Evolutionary conservation across 2,329 filamentous ascomycete genomes (phyloP), one percentile per base, ranked within the genome.

Genomic region (Fusarium haematococcum): DNA sequence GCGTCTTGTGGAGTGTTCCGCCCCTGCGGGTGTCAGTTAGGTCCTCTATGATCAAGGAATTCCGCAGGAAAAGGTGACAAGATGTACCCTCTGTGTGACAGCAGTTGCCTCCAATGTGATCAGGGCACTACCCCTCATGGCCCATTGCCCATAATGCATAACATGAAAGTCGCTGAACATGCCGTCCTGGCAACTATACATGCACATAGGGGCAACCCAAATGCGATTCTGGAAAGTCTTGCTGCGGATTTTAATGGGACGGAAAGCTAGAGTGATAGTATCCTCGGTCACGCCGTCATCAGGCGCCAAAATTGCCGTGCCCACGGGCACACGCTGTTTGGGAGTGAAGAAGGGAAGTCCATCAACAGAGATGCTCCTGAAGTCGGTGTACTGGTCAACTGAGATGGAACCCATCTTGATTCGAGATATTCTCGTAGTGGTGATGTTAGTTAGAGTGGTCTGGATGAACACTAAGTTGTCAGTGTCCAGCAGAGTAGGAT

Each of bases 181-280:
- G 57, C 67, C 67, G 33, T 69, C 58, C 35, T 60, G 23, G 23
- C 63, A 67, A 30, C 63, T 67, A 14, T 67, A 63, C 63, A 67
- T 67, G 23, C 67, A 70, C 58, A 70, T 67, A 6, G 64, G 64
- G 20, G 67, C 67, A 25, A 67, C 58, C 58, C 59, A 70, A 20
- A 70, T 63, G 18, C 67, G 67, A 32, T 70, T 70, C n/a, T 63
- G 67, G 18, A 67, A 63, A 8, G 67, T 63, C 41, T 63, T 63
- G 41, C 58, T 32, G 4, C 67, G 67, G 30, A 70, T 70, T 16
- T 43, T 70, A 27, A 56, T 33, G 27, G 50, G 32, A n/a, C 30
- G 50, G 13, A 56, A 56, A 10, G 50, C 50, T 0, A 30, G 50
- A 33, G 23, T 56, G 18, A 56, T 16, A 2, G n/a, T 32, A 3